Evolutionary conservation across 2,329 filamentous ascomycete species (phyloP), one percentile per base, ranked within the genome.

Genomic region (Fusarium liriodendri): DNA sequence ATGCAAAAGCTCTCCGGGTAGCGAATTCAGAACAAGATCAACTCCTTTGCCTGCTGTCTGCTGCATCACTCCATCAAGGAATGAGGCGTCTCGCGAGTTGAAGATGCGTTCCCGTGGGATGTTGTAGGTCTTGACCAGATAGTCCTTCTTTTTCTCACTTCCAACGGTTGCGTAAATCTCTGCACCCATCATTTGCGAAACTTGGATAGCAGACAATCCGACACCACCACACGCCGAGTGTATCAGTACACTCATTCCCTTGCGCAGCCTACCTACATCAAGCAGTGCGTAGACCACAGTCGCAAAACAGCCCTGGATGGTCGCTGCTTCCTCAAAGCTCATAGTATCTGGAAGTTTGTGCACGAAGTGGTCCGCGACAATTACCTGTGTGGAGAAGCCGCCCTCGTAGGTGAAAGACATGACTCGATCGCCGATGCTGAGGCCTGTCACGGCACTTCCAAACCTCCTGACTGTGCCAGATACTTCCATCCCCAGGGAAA

Each of bases 261-360:
- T 78, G 5, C 72, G 57, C 0, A 87, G 73, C 0, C 80, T 76
- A 2, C 62, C 78, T 1, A 74, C 25, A 14, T 71, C 62, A 6
- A 73, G 29, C 1, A 78, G 40, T 2, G 70, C 66, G 4, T 76
- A 68, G 13, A 71, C 76, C 0, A 81, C 82, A 0, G 85, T 85
- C 2, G 71, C 54, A 38, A 73, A 83, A 0, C 79, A 78, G 6
- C 81, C 71, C 0, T 82, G 81, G 2, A 84, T 67, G 0, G 82
- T 77, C 0, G 82, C 79, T 0, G 81, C 83, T 4, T 78, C 77
- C 8, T 80, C 79, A 11, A 83, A 84, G 2, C 69, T 71, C 75
- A 86, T 76, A 9, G 52, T 20, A 0, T 80, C 79, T 0, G 84
- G 83, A 8, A 87, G 82, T 7, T 78, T 75, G n/a, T 45, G 52